A percentile compares a stretch with the other conserved stretches of the same genome.
Evolutionary conservation across 257 asterid genomes (phyloP).

Genomic region (Lycium ferocissimum): DNA sequence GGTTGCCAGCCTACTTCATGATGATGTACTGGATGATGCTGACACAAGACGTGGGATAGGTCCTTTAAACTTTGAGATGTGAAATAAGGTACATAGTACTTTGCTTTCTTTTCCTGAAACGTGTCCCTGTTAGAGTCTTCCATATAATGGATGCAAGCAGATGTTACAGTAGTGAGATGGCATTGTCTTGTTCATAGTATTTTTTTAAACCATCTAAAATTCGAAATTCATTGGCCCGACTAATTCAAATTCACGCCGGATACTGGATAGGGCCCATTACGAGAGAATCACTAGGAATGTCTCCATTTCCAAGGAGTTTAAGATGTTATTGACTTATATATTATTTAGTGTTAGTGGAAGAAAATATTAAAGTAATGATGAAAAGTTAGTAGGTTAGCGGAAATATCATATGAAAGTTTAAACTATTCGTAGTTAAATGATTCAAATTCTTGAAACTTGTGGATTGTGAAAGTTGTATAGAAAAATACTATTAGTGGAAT

Average conservation of each 20-base stretch:
- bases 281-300: not conserved
- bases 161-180: constrained; percentile 22
- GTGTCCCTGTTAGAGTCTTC: not conserved
- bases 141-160: constrained; percentile 10
- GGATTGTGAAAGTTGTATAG: not conserved
- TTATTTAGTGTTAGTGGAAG: not conserved
- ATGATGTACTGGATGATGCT: constrained; percentile 98
- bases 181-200: not conserved
- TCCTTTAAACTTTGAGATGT: constrained; percentile 87
- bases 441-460: constrained; percentile 17
- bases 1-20: constrained; percentile 99
- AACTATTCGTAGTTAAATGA: not conserved
- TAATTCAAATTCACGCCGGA: not conserved
- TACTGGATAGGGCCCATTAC: too few species aligned
- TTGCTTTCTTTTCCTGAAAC: not conserved
- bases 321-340: not conserved
- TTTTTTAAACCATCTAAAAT: not conserved
- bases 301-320: constrained; percentile 6
- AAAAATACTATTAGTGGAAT: not conserved
- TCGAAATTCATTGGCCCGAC: not conserved
- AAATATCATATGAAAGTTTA: not conserved
- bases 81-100: constrained; percentile 72
- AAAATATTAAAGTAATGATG: not conserved
- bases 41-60: constrained; percentile 91
- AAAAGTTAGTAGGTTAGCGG: not conserved